Evolutionary conservation across 2,329 filamentous ascomycete species (phyloP).

Genomic region (Colletotrichum horii): DNA sequence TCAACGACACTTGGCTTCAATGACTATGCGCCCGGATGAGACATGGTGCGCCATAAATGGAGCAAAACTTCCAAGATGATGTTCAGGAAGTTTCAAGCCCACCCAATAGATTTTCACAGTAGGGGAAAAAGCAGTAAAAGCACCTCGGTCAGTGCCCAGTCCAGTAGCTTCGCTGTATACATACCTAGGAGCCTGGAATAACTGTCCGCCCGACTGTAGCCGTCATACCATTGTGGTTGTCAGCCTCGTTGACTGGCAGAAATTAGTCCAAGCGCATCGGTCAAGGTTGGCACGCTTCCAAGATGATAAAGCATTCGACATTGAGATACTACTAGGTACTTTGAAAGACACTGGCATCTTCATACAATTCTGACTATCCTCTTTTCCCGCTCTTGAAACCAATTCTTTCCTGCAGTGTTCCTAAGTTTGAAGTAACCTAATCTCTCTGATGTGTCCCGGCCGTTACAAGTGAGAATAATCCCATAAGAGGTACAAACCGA

Average conservation of each 20-base stretch:
- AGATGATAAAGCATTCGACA: background rate
- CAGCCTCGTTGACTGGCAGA: no score
- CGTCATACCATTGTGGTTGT: no score
- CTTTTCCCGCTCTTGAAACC: background rate
- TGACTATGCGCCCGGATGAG: rapidly evolving
- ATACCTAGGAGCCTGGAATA: no score
- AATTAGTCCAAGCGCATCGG: no score
- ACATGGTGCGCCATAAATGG: rapidly evolving
- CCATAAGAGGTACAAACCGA: rapidly evolving
- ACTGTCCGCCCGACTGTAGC: no score
- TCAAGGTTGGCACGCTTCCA: no score
- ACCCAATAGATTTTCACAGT: no score
- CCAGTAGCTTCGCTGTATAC: no score
- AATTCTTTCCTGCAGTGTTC: background rate
- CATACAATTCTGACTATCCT: background rate
- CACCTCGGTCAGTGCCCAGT: no score
- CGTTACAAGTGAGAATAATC: background rate
- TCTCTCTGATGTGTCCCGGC: background rate
- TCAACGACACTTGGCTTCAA: background rate
- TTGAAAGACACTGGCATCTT: background rate
- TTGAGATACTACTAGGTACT: rapidly evolving
- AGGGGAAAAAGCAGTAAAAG: no score
- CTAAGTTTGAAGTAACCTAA: rapidly evolving
- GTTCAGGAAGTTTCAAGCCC: no score
- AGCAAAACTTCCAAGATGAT: background rate